Base-by-base conservation (phyloP, 805 yeast species). In the Monosporozyma solicola region DNA sequence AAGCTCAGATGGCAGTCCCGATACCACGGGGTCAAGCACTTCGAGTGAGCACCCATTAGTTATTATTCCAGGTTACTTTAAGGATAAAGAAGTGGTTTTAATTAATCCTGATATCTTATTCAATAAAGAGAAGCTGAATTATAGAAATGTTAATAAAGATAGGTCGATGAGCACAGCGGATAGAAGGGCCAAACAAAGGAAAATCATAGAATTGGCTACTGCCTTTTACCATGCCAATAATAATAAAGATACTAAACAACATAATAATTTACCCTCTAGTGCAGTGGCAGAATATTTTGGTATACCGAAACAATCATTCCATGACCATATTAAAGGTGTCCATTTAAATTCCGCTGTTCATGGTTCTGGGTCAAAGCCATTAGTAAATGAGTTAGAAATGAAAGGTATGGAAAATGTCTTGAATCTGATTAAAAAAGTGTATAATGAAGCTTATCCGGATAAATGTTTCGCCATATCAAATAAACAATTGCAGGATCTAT, bases 281-380 rank as follows among this genome's bases (percentile, higher is more conserved):
- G 35, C 55, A 3, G 55, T 53, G 3, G 54, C 55, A 3, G 50
- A 51, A 10, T 55, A 32, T 44, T 55, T 55, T 31, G 50, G 53
- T 22, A 55, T 55, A 15, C 49, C 57, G 13, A 53, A 54, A 47
- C 57, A 55, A 39, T 47, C 57, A 1, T 55, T 55, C 27, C 50
- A 51, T 47, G 57, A 55, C 51, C 57, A 55, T 50, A 35, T 53
- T 8, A 53, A 48, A 20, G 55, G 57, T 6, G 39, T 37, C 13
- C 57, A 55, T 43, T 11, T 44, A 20, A 55, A 55, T 37, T 22
- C 49, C 32, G 57, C 55, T 3, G 41, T 55, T 13, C 50, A 53
- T 35, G 57, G 57, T 11, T 37, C 48, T 39, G 20, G 53, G 10
- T 44, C 44, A n/a, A 53, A 51, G 39, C 52, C 55, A 9, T 33